phyloP scores from a whole-genome alignment of 352 stramenopile genomes.

The Aphanomyces invadans region DNA sequence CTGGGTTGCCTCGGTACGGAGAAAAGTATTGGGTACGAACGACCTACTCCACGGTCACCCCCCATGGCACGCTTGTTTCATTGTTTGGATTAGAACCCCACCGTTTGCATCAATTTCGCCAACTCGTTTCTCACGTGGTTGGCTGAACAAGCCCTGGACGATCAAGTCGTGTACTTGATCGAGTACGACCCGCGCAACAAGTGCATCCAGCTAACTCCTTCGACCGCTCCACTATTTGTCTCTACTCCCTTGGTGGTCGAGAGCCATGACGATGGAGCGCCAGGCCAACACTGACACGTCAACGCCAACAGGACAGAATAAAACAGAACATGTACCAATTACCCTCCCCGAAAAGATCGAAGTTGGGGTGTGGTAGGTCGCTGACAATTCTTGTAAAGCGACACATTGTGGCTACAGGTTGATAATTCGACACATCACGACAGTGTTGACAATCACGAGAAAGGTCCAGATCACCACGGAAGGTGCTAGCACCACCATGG shows the following conservation, averaged over 20 bases:
- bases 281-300: too few relatives aligned
- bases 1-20: conserved; percentile 52
- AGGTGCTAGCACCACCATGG: not conserved
- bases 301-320: too few relatives aligned
- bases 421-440: not conserved
- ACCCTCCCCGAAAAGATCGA: too few relatives aligned
- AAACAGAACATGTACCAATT: too few relatives aligned
- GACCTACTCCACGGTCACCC: not conserved
- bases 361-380: too few relatives aligned
- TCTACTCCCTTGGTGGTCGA: not conserved
- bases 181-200: conserved; percentile 29
- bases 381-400: not conserved
- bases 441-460: conserved; percentile 5
- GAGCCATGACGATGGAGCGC: too few relatives aligned
- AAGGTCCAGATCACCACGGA: conserved; percentile 2
- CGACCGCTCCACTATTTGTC: not conserved
- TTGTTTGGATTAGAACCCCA: conserved; percentile 41
- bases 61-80: too few relatives aligned
- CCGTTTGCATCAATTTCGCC: conserved; percentile 64
- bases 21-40: conserved; percentile 61
- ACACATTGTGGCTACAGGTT: not conserved
- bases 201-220: not conserved
- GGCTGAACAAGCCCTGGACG: conserved; percentile 29
- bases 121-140: conserved; percentile 57
- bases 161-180: conserved; percentile 39